Evolutionary conservation across 225 moss, liverwort and hornwort genomes (phyloP), one percentile per base, ranked within the genome.

Genomic region (Physcomitrellopsis africana): DNA sequence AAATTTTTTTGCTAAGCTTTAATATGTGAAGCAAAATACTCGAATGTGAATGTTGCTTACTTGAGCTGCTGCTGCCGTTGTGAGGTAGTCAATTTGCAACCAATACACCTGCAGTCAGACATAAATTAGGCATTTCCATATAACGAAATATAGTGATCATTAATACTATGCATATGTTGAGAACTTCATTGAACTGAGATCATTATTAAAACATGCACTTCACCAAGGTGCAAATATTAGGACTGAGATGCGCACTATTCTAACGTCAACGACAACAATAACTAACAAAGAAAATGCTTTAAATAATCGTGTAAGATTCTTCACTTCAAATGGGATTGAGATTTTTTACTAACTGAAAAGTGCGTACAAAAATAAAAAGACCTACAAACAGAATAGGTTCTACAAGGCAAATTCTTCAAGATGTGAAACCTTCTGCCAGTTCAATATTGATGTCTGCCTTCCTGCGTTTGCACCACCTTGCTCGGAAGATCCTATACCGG

Each of bases 11-110:
- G 43, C 18, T 16, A 49, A 77, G 20, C 37, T 18, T 29, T 24
- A 27, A 19, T 48, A 56, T 24, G n/a, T 19, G 29, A 27, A 74
- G 73, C 66, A 77, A 73, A 56, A 14, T 67, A 65, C 7, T 69
- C 18, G 20, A 60, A 11, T 67, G 9, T 72, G 69, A 73, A 55
- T 24, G 51, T 61, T 69, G 53, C 90, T 73, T 85, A 94, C 96
- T 87, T 97, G 93, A 62, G 97, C 93, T 76, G 93, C 92, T 78
- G 70, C 86, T 72, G 97, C 95, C 51, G 97, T 95, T 73, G 71
- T 85, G 62, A 99, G 91, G 80, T 99, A 99, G 76, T 95, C 95
- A 63, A 99, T 88, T 58, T 89, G 78, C 79, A 99, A 81, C 97
- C 97, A 99, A 73, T 99, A 95, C 71, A 99, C 97, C 96, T 96